Evolutionary conservation across 805 yeast species (phyloP), one percentile per base, ranked within the genome.

Genomic region (Candida schatavii): DNA sequence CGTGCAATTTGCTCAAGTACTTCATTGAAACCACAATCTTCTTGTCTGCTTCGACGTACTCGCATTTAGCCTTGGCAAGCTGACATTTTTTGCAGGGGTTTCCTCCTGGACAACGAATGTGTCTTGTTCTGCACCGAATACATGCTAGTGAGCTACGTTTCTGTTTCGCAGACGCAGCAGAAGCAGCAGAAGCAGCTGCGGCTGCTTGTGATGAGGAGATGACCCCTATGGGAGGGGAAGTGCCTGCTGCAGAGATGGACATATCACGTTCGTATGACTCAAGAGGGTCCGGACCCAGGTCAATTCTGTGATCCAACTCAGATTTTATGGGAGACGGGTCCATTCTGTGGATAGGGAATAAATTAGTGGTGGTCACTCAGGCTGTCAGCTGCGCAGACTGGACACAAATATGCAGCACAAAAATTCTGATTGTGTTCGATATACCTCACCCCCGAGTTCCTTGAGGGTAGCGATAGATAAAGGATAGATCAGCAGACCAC

Each of bases 101-200:
- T 1, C 87, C 88, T 2, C 89, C 89, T 11, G 88, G 88, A 54
- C 93, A 85, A 47, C 84, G 77, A 33, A 83, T 78, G 59, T 85
- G 93, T 40, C 88, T 70, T 37, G 78, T 74, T 25, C 91, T 69
- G 55, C 93, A 85, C 35, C 87, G 64, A 2, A 77, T 75, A 57
- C 91, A 85, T 4, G 75, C 75, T 34, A 68, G 50, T n/a, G 62
- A 50, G 6, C 65, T 64, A 30, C 73, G 47, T 43, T 66, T 68
- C 22, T 52, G 63, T 23, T 47, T 50, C 30, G 36, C 39, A 15
- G 32, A n/a, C 14, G 18, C 23, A 13, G 35, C 35, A 13, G 20
- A 11, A 11, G 20, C 18, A 11, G 21, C 19, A 18, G 35, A 15
- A 29, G 28, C 28, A 15, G 32, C 32, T 18, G 5, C 32, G 18